These are phyloP conservation scores for Suhomyces kilbournensis DNA, from an alignment of 805 yeast species.

Conservation along the genomic window DNA sequence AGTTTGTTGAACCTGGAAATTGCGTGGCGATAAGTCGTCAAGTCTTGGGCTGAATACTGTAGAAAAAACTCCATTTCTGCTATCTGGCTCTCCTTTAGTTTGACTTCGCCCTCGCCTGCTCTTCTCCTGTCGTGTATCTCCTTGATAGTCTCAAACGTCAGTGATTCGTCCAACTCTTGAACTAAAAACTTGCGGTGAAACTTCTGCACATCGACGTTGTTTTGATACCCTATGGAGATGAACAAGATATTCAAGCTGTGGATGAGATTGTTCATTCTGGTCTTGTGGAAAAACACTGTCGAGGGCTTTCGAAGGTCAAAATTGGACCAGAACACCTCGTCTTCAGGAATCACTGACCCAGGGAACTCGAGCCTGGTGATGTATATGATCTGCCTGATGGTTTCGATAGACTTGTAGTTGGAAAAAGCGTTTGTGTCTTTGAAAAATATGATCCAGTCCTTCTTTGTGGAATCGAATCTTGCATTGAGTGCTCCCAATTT, in stretches of 20 bases:
- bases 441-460: constrained; percentile 35
- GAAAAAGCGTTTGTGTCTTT: constrained; percentile 11
- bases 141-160: constrained; percentile 34
- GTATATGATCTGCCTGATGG: constrained; percentile 21
- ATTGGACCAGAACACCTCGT: constrained; percentile 17
- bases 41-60: constrained; percentile 44
- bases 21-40: constrained; percentile 25
- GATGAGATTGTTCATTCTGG: constrained; percentile 46
- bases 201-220: constrained; percentile 8
- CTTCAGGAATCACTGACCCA: constrained; percentile 23
- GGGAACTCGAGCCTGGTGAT: constrained; percentile 32
- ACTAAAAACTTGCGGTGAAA: constrained; percentile 8
- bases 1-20: constrained; percentile 38
- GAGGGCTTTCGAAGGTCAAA: constrained; percentile 23
- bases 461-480: constrained; percentile 25
- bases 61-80: constrained; percentile 48
- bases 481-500: constrained; percentile 31
- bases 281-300: constrained; percentile 37
- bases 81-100: constrained; percentile 20
- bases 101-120: constrained; percentile 21
- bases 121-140: constrained; percentile 18
- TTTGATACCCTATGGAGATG: constrained; percentile 29
- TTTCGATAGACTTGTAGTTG: constrained; percentile 15
- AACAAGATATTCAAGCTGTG: constrained; percentile 50
- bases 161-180: constrained; percentile 16